Evolutionary conservation across 192 early-diverging fungal species (phyloP).

Genomic region (Coemansia sp.): DNA sequence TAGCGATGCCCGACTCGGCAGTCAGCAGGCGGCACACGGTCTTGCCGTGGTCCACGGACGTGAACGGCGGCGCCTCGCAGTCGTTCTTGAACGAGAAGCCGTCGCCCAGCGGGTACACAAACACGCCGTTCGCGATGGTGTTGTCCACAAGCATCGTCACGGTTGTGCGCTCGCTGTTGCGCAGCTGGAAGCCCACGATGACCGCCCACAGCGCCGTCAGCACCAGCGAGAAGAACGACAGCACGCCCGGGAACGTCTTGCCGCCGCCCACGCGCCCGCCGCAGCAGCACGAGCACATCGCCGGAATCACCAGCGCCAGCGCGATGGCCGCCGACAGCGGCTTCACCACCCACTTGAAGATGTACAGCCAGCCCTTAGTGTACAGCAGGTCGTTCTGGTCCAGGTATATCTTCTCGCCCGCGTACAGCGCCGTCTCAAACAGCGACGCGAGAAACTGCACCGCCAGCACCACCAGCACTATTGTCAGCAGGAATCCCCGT

Average conservation of each 20-base stretch:
- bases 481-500: slow-evolving; percentile 22
- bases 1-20: slow-evolving; percentile 37
- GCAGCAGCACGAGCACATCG: slow-evolving; percentile 49
- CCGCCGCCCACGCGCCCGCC: slow-evolving; percentile 27
- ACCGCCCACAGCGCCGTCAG: slow-evolving; percentile 49
- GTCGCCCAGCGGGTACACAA: slow-evolving; percentile 47
- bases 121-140: slow-evolving; percentile 4
- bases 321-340: slow-evolving; percentile 39
- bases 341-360: slow-evolving; percentile 54
- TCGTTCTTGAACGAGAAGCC: slow-evolving; percentile 52
- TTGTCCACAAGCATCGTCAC: slow-evolving; percentile 15
- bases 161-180: slow-evolving; percentile 24
- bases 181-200: slow-evolving; percentile 42
- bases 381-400: slow-evolving; percentile 45
- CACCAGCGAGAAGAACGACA: slow-evolving; percentile 36
- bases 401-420: slow-evolving; percentile 41
- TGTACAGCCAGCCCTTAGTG: slow-evolving; percentile 49
- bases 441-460: slow-evolving; percentile 39
- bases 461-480: slow-evolving; percentile 31
- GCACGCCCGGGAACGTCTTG: slow-evolving; percentile 19
- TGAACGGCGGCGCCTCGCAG: slow-evolving; percentile 34
- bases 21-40: slow-evolving; percentile 44
- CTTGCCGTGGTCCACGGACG: slow-evolving; percentile 30
- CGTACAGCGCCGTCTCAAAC: slow-evolving; percentile 45
- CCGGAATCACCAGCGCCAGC: slow-evolving; percentile 30